Evolutionary conservation across 129 eudicot genomes (phyloP).

Genomic region (sunflower (Helianthus annuus)): HanXRQr2.0-SUNRISE NC_035435.2:147499304-147499803

Average conservation of each 20-base stretch:
- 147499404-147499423: not conserved
- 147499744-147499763: not conserved
- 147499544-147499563: no score
- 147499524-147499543: no score
- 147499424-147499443: not conserved
- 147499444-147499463: slow-evolving; percentile 2
- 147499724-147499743: not conserved
- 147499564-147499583: no score
- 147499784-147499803: not conserved
- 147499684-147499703: not conserved
- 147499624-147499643: not conserved
- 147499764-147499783: not conserved
- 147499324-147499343: slow-evolving; percentile 19
- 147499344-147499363: slow-evolving; percentile 7
- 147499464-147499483: slow-evolving; percentile 10
- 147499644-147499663: not conserved
- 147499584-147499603: no score
- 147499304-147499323: slow-evolving; percentile 3
- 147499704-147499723: not conserved
- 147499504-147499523: no score
- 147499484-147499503: not conserved
- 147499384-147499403: not conserved
- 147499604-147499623: no score
- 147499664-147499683: not conserved
- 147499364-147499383: not conserved